Evolutionary conservation across 2,329 filamentous ascomycete genomes (phyloP), one percentile per base, ranked within the genome.

Genomic region (Fusarium odoratissimum): DNA sequence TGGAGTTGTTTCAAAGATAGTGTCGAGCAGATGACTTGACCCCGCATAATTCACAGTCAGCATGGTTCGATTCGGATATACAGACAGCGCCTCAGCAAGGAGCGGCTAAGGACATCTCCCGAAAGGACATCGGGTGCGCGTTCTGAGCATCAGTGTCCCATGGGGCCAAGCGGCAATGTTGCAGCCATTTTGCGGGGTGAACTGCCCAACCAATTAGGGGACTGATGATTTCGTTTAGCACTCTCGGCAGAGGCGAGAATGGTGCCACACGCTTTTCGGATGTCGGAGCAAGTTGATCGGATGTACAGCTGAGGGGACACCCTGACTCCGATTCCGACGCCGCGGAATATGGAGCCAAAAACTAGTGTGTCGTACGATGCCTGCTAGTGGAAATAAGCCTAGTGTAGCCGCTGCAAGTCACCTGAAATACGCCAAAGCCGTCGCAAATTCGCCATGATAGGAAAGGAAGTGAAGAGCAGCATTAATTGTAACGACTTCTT

Each of bases 31-130:
- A 64, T 72, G 58, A 60, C 57, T 35, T 33, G 56, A 66, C 70
- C 70, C 70, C 70, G 70, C 70, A 69, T 65, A 73, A 71, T 60
- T 42, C 37, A 55, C 21, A 45, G 52, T 59, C 62, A 74, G 58
- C 38, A 38, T 70, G 48, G 58, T 60, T 62, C 31, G 51, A 66
- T 48, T 61, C 69, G 69, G 69, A 61, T 72, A 70, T 55, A 58
- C 33, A 58, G 23, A 31, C 37, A 44, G 30, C 33, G 38, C 23
- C 28, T 30, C 21, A 45, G 33, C 69, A 60, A 49, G 35, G 65
- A 55, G 69, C 69, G 69, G 69, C 60, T 73, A 72, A 66, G 66
- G 64, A 25, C 59, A 28, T 49, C 28, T 63, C 44, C 64, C 44
- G 58, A 62, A 59, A 38, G 31, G 33, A 48, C 38, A 44, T 67